phyloP scores from a whole-genome alignment of 2,329 filamentous ascomycete genomes.

The Botryotinia narcissicola region DNA sequence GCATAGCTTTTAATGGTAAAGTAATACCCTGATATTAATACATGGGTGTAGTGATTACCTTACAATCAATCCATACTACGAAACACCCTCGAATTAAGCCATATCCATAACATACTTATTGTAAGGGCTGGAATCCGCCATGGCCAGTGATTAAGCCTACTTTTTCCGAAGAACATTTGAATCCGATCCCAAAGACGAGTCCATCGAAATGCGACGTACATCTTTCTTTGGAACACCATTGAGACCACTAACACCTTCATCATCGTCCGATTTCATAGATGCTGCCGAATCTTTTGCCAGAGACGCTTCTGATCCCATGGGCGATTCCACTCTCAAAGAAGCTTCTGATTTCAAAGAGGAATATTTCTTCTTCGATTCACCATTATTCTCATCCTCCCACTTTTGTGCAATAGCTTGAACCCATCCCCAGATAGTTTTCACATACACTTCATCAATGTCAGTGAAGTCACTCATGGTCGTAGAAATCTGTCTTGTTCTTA shows the following conservation, averaged over 20 bases:
- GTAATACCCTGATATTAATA: not conserved
- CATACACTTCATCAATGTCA: not conserved
- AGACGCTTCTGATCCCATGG: not conserved
- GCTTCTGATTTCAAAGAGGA: not conserved
- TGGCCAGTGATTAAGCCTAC: not conserved
- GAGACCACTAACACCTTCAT: not conserved
- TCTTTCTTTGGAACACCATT: not conserved
- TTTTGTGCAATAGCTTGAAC: not conserved
- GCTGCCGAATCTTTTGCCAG: not conserved
- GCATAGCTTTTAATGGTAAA: not conserved
- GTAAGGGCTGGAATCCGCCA: not conserved
- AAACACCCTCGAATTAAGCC: not conserved
- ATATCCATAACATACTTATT: not conserved
- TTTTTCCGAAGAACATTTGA: not conserved
- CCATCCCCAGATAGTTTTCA: not conserved
- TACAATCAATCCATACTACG: not conserved
- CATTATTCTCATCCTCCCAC: not conserved
- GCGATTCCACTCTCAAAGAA: not conserved
- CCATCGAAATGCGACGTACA: not conserved
- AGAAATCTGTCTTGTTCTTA: conserved; percentile 8
- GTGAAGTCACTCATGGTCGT: not conserved
- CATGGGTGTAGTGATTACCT: not conserved
- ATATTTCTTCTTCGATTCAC: not conserved
- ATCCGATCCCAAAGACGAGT: not conserved
- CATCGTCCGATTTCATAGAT: not conserved